Conservation (phyloP, 2,329 filamentous ascomycete species). For the Penicillium sp. region DNA sequence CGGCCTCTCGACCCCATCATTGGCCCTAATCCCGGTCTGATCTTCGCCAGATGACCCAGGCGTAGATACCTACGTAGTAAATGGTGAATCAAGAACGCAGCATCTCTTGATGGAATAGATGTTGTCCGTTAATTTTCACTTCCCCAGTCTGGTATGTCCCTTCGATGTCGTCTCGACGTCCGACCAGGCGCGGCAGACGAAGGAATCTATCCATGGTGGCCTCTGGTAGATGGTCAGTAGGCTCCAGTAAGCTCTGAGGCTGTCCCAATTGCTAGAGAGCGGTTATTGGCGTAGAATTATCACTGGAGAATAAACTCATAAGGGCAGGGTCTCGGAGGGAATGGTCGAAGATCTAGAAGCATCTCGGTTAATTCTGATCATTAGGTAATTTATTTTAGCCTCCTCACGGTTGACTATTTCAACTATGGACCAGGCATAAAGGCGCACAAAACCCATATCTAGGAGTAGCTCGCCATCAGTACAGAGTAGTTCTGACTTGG, state of each 20-base stretch:
- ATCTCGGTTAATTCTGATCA: conserved; percentile 13
- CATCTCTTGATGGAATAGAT: not conserved
- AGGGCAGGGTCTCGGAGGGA: not conserved
- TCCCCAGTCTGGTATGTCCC: not conserved
- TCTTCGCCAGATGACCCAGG: not conserved
- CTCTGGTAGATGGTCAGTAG: not conserved
- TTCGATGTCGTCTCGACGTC: not conserved
- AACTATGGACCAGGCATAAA: not conserved
- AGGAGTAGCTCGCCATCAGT: not conserved
- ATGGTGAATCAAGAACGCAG: not conserved
- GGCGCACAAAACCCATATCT: not conserved
- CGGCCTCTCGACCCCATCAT: conserved; percentile 3
- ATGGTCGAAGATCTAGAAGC: conserved; percentile 7
- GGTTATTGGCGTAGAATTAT: not conserved
- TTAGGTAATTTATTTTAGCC: conserved; percentile 15
- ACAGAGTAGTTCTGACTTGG: not conserved
- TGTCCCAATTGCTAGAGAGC: not conserved
- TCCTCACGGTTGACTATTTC: conserved; percentile 5
- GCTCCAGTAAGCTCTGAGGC: conserved; percentile 1
- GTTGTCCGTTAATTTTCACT: not conserved
- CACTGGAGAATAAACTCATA: not conserved
- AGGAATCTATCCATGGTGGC: not conserved
- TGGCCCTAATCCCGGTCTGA: conserved; percentile 5
- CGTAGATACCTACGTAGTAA: not conserved
- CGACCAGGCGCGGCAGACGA: not conserved